Conservation (phyloP, 202 grass and related monocot genomes). For the Setaria viridis region DNA sequence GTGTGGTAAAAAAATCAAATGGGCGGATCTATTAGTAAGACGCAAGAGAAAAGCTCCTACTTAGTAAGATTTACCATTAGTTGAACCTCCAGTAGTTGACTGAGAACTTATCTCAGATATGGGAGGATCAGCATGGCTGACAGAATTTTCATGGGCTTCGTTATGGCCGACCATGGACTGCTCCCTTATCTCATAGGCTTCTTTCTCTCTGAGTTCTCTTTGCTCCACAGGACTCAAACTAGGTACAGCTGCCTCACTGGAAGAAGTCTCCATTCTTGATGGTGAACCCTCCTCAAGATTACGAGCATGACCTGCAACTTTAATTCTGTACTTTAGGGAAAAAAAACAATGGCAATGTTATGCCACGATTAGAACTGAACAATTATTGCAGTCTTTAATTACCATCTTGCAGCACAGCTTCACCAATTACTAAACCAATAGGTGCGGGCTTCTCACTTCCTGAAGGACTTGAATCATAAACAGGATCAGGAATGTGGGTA, state of each 20-base stretch:
- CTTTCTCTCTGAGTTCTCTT: slow-evolving; percentile 46
- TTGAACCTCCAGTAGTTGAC: slow-evolving; percentile 4
- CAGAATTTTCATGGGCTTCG: slow-evolving; percentile 36
- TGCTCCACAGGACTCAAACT: slow-evolving; percentile 60
- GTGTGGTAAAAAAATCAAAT: background rate
- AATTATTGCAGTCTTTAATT: slow-evolving; percentile 24
- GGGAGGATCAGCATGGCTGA: slow-evolving; percentile 31
- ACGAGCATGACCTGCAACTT: slow-evolving; percentile 42
- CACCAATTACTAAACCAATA: slow-evolving; percentile 52
- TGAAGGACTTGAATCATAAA: slow-evolving; percentile 80
- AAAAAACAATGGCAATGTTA: slow-evolving; percentile 7
- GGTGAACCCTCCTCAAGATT: slow-evolving; percentile 29
- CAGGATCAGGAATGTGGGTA: slow-evolving; percentile 53
- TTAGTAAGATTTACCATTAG: slow-evolving; percentile 46
- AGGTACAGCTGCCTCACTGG: slow-evolving; percentile 19
- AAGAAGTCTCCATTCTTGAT: slow-evolving; percentile 30
- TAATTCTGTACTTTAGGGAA: slow-evolving; percentile 8
- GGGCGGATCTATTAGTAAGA: slow-evolving; percentile 3
- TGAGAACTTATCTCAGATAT: slow-evolving; percentile 13
- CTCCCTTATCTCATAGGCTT: slow-evolving; percentile 48
- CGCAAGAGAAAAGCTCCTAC: slow-evolving; percentile 14
- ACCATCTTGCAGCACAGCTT: slow-evolving; percentile 55
- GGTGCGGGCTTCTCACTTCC: slow-evolving; percentile 53
- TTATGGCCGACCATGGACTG: slow-evolving; percentile 45
- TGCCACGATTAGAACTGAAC: background rate